These are phyloP conservation scores for Venturia nashicola DNA, from an alignment of 2,329 filamentous ascomycete species.

Conservation along the genomic window DNA sequence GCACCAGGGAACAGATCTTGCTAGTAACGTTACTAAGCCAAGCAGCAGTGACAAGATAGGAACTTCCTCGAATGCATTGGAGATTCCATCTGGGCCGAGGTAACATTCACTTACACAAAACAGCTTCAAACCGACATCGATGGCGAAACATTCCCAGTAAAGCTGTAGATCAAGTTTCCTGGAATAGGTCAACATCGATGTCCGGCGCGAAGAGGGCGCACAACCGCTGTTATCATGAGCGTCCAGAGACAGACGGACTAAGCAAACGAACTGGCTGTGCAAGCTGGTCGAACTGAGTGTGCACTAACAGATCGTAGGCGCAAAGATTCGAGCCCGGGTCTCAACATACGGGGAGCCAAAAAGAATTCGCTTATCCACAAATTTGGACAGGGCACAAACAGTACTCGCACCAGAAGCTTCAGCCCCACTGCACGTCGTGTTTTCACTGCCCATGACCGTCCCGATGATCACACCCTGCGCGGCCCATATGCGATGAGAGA, in stretches of 20 bases:
- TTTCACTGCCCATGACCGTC: background rate
- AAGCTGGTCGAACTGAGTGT: background rate
- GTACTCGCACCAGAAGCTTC: conserved; percentile 1
- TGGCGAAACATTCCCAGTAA: background rate
- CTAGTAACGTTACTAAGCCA: background rate
- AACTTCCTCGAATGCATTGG: background rate
- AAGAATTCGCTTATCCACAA: background rate
- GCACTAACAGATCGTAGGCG: background rate
- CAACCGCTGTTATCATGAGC: background rate
- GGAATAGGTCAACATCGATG: background rate
- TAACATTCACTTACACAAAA: background rate
- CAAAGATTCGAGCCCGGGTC: background rate
- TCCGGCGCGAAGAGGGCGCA: background rate
- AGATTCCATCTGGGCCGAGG: background rate
- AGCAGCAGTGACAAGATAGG: background rate
- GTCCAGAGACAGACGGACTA: too few species aligned
- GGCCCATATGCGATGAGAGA: background rate
- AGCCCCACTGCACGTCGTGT: background rate
- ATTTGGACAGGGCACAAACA: background rate
- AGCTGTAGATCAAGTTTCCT: background rate
- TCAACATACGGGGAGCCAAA: background rate
- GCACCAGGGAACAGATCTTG: background rate
- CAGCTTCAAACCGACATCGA: background rate
- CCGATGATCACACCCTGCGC: background rate
- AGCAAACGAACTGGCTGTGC: background rate